Percentiles rank a stretch among this genome's conserved stretches.
phyloP scores from a whole-genome alignment of 257 asterid genomes.

The Fraxinus quadrangulata region DNA sequence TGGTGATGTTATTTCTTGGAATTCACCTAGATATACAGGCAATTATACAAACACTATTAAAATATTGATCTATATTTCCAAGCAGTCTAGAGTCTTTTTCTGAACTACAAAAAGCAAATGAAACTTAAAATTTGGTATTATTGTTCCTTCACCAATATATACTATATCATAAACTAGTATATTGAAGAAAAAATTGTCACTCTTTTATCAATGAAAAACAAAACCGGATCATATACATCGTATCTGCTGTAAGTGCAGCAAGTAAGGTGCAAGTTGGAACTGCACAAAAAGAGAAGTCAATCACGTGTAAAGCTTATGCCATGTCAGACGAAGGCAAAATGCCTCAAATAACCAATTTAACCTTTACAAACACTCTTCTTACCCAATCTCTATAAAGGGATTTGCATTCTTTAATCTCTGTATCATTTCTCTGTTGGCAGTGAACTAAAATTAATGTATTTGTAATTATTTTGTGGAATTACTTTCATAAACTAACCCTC shows the following conservation, averaged over 20 bases:
- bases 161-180: not conserved
- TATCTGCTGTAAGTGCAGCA: not conserved
- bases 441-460: not conserved
- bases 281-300: not conserved
- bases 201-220: not conserved
- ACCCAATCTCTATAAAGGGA: not conserved
- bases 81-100: not conserved
- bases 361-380: not conserved
- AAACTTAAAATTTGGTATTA: not conserved
- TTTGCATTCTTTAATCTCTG: not conserved
- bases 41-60: constrained; percentile 2
- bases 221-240: not conserved
- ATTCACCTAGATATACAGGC: constrained; percentile 54
- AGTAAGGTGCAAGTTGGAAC: not conserved
- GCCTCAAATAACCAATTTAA: not conserved
- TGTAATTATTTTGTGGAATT: not conserved
- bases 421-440: not conserved
- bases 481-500: not conserved
- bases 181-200: not conserved
- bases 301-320: not conserved
- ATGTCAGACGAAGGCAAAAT: not conserved
- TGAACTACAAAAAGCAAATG: constrained; percentile 1
- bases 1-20: constrained; percentile 49
- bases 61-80: not conserved
- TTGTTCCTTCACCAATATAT: not conserved